phyloP scores from a whole-genome alignment of 805 yeast genomes.

The Yarrowia sp. region DNA sequence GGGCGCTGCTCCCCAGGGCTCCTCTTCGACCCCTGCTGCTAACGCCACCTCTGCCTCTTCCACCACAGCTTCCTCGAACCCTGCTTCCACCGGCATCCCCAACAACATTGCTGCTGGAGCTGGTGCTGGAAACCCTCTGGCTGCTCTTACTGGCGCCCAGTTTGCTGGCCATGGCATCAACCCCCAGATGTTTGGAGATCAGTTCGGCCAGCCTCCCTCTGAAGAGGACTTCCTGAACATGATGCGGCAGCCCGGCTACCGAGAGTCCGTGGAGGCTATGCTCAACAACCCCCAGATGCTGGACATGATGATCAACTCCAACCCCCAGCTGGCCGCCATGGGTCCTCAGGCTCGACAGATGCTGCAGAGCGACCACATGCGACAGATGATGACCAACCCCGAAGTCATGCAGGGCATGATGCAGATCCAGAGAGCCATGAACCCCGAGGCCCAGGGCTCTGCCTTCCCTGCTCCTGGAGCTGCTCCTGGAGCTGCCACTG shows the following conservation, averaged over 20 bases:
- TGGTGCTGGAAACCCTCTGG: conserved; percentile 87
- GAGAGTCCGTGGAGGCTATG: conserved; percentile 82
- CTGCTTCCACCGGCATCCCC: conserved; percentile 59
- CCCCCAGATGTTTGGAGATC: conserved; percentile 94
- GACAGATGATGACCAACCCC: conserved; percentile 83
- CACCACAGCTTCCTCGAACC: conserved; percentile 40
- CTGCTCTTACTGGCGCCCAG: conserved; percentile 92
- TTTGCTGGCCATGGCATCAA: conserved; percentile 91
- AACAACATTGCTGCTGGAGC: conserved; percentile 84
- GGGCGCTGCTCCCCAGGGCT: conserved; percentile 63
- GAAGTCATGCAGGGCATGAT: conserved; percentile 82
- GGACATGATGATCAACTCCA: conserved; percentile 78
- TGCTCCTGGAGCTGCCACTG: conserved; percentile 41
- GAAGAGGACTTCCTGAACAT: conserved; percentile 75
- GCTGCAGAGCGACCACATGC: conserved; percentile 81
- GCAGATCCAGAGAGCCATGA: conserved; percentile 66
- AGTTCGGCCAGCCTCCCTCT: conserved; percentile 77
- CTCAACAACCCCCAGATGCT: conserved; percentile 87
- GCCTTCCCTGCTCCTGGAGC: conserved; percentile 50
- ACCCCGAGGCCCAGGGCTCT: conserved; percentile 53
- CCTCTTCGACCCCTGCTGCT: conserved; percentile 46
- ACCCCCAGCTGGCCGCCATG: conserved; percentile 80
- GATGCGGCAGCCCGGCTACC: conserved; percentile 83
- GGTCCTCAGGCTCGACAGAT: conserved; percentile 89
- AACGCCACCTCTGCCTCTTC: conserved; percentile 44